A percentile compares a stretch with the other conserved stretches of the same genome.
phyloP scores from a whole-genome alignment of 495 filamentous ascomycete species.

The Margaritispora aquatica region DNA sequence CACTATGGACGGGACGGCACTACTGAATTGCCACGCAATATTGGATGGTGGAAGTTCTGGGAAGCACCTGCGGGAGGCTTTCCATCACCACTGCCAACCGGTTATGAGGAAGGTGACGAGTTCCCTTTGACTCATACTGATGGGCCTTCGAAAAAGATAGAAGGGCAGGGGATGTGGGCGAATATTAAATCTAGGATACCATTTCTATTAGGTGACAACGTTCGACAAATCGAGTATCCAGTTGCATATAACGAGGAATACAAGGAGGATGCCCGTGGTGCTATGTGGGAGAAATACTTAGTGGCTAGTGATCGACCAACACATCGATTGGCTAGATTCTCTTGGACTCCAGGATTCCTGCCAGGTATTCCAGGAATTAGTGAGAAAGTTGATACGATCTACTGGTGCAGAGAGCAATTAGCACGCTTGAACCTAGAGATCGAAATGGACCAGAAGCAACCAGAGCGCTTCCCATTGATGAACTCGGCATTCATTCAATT shows the following conservation, averaged over 20 bases:
- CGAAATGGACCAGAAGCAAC: conserved; percentile 80
- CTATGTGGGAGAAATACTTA: conserved; percentile 83
- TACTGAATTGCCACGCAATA: neutral
- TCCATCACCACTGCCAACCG: conserved; percentile 45
- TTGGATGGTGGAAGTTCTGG: conserved; percentile 47
- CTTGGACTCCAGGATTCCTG: conserved; percentile 65
- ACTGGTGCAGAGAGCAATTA: conserved; percentile 82
- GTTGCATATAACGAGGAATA: conserved; percentile 60
- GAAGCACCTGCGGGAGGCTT: conserved; percentile 45
- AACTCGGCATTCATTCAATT: conserved; percentile 98
- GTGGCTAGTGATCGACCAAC: conserved; percentile 77
- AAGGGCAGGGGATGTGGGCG: conserved; percentile 37
- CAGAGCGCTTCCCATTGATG: conserved; percentile 88
- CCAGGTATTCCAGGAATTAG: conserved; percentile 73
- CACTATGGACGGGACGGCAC: conserved; percentile 12
- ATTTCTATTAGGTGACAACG: conserved; percentile 32
- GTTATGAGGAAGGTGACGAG: conserved; percentile 30
- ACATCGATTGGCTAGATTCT: conserved; percentile 73
- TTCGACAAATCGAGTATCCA: conserved; percentile 53
- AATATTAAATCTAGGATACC: conserved; percentile 37
- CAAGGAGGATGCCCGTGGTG: conserved; percentile 55
- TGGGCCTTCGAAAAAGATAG: conserved; percentile 27
- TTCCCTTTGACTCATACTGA: conserved; percentile 19
- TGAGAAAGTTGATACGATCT: conserved; percentile 92
- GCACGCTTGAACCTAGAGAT: conserved; percentile 91